Base-by-base conservation (phyloP, 2,329 filamentous ascomycete genomes). In the Alternaria sp. region DNA sequence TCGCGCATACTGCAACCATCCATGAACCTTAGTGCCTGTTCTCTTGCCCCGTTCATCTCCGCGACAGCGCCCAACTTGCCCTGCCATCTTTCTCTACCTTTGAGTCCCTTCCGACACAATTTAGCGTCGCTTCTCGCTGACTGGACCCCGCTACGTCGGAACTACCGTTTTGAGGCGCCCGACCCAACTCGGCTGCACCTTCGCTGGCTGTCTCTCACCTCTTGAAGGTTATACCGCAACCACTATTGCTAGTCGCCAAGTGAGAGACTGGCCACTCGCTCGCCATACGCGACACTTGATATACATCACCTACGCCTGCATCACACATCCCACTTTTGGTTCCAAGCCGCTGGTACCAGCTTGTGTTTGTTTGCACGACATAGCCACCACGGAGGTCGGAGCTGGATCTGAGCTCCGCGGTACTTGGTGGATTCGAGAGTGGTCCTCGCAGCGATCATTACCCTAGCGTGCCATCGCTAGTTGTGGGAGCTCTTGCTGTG, bases 121-220 rank as follows among this genome's bases (percentile, higher is more conserved):
- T 52, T 52, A n/a, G 56, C 56, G 34, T 28, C 36, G 42, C 42
- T 44, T 54, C 26, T 41, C 60, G 54, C 51, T 60, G 54, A 57
- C 52, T 59, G 61, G 59, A 64, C 70, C 70, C 68, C 69, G 63
- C 66, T 62, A 60, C 63, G 20, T 63, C 69, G 64, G 68, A 63
- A 71, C 65, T 70, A 62, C 65, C 65, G 67, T 56, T 63, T 69
- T 67, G 58, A 66, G 63, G 55, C 55, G 61, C 49, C 67, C 66
- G 60, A 65, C 60, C 28, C 54, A 14, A 54, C 42, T 49, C 46
- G 56, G 56, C 56, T 49, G 47, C 58, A 42, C 43, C 11, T 46
- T 54, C 16, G 53, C 51, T 61, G 46, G 52, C 55, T 54, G 60
- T 63, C 66, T 69, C 57, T 65, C 59, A 64, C 67, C 53, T 63